Evolutionary conservation across 1,284 basidiomycete genomes (phyloP), one percentile per base, ranked within the genome.

Genomic region (Tilletia indica): DNA sequence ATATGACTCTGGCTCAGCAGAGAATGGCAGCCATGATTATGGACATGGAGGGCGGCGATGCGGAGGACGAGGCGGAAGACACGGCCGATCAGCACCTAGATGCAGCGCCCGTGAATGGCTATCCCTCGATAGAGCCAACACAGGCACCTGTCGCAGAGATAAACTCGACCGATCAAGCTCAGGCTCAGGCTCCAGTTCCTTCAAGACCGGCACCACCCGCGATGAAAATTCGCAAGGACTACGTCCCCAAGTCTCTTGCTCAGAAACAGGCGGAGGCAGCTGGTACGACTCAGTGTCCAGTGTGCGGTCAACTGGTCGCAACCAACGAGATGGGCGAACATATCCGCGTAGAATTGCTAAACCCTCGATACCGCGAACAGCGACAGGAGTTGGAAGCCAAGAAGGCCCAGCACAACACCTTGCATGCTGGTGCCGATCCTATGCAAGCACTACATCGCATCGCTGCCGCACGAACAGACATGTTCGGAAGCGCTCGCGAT

Each of bases 11-110:
- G 66, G 93, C 94, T 0, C 95, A 99, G 87, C 96, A 97, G 87
- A 89, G 93, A 79, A 97, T 97, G 94, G 93, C 94, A 0, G 92
- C 93, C 6, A 95, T 97, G 93, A 91, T 98, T 81, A 96, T 94
- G 92, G 97, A 98, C 86, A 72, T n/a, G 51, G 72, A 67, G 36
- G 91, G 92, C 72, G 90, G 90, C 1, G 90, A 73, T 47, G 92
- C 93, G 79, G 90, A 89, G 51, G 89, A 90, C 72, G 69, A 63
- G 16, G 75, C 73, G 71, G 71, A 77, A 6, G 74, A 70, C 9
- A 72, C 92, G 73, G 93, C 92, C 80, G 88, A 91, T 67, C 31
- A 34, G 16, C 31, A 64, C n/a, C 12, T 16, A 9, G 34, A 16
- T 64, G 38, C 34, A 3, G 25, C 48, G 4, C 11, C 56, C 6